Percentiles rank a stretch among this genome's conserved stretches.
These are phyloP conservation scores for Anthostomella pinea DNA, from an alignment of 2,329 filamentous ascomycete species.

Conservation along the genomic window DNA sequence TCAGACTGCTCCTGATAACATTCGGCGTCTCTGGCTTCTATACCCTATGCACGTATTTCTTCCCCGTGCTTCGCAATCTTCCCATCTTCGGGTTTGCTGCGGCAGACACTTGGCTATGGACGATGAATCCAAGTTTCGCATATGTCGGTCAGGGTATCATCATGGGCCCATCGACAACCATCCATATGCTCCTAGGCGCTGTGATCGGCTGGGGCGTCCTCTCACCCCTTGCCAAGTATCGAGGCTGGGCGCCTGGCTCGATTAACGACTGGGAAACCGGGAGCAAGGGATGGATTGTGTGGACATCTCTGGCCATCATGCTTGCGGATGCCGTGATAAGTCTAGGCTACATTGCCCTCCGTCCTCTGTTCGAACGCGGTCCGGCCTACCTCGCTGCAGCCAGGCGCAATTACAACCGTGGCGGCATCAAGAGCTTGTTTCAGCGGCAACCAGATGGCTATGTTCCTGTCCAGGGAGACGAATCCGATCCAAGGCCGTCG, in stretches of 20 bases:
- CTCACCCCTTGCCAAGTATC: constrained; percentile 80
- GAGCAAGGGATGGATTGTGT: constrained; percentile 98
- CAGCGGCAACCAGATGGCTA: constrained; percentile 22
- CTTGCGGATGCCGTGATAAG: constrained; percentile 88
- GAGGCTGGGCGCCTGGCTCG: constrained; percentile 84
- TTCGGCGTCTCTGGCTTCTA: constrained; percentile 61
- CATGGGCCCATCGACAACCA: constrained; percentile 92
- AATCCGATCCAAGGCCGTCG: constrained; percentile 20
- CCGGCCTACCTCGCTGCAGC: constrained; percentile 20
- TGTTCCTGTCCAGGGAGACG: constrained; percentile 20
- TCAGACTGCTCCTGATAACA: constrained; percentile 53
- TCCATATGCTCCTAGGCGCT: constrained; percentile 93
- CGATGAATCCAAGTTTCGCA: constrained; percentile 91
- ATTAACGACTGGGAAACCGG: constrained; percentile 88
- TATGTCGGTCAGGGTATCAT: constrained; percentile 98
- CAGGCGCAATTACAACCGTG: constrained; percentile 20
- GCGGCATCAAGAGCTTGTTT: constrained; percentile 22
- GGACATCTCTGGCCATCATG: constrained; percentile 96
- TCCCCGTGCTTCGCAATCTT: constrained; percentile 80
- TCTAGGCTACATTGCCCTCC: constrained; percentile 72
- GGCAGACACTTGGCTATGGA: constrained; percentile 87
- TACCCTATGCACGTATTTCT: constrained; percentile 85
- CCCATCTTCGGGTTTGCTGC: constrained; percentile 77
- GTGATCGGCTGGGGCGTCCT: constrained; percentile 86
- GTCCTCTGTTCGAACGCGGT: constrained; percentile 54